Evolutionary conservation across 2,329 filamentous ascomycete genomes (phyloP).

Genomic region (Cladophialophora carrionii): DNA sequence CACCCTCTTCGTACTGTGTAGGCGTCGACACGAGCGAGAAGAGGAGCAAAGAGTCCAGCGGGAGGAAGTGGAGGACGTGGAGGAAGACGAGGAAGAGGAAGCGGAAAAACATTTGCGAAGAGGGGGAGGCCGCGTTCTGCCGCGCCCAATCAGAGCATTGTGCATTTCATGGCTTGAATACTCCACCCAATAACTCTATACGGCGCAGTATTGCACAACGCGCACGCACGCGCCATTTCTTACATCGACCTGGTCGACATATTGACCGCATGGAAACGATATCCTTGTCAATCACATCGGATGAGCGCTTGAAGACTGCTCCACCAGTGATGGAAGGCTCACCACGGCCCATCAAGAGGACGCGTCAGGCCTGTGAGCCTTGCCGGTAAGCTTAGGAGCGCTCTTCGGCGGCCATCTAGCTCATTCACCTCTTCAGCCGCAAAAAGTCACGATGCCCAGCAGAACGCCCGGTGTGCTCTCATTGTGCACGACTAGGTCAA

Average conservation of each 20-base stretch:
- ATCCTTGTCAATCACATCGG: not conserved
- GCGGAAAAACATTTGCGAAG: not conserved
- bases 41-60: not conserved
- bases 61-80: not conserved
- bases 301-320: not conserved
- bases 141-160: not conserved
- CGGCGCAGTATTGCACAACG: not conserved
- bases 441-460: conserved; percentile 45
- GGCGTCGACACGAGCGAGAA: not conserved
- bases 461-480: conserved; percentile 43
- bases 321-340: not conserved
- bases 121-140: not conserved
- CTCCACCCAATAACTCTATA: not conserved
- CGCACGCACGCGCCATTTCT: not conserved
- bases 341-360: conserved; percentile 17
- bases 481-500: conserved; percentile 42
- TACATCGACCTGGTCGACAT: too few relatives aligned
- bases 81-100: not conserved
- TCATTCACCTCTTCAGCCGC: conserved; percentile 33
- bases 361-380: conserved; percentile 41
- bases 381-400: conserved; percentile 39
- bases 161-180: not conserved
- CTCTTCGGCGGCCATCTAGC: not conserved
- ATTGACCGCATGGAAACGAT: not conserved
- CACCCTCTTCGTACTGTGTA: not conserved